Conservation (phyloP, 2,329 filamentous ascomycete species). For the Coniochaeta hoffmannii region DNA sequence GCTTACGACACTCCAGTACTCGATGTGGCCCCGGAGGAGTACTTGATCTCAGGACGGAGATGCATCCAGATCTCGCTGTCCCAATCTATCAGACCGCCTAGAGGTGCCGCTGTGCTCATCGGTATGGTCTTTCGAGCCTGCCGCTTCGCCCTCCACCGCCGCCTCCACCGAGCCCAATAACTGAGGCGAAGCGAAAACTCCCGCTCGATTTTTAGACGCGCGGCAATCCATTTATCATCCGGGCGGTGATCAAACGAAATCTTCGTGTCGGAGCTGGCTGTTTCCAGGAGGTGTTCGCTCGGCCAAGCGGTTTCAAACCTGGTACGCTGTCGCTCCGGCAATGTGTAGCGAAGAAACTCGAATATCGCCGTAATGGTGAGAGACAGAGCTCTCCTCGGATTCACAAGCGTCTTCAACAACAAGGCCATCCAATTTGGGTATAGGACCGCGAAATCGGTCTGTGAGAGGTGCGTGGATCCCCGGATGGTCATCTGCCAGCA, state of each 20-base stretch:
- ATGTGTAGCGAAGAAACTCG: slow-evolving; percentile 51
- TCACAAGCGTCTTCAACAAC: slow-evolving; percentile 55
- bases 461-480: slow-evolving; percentile 58
- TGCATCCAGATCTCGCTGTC: slow-evolving; percentile 25
- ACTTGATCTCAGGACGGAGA: slow-evolving; percentile 15
- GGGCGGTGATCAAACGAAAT: slow-evolving; percentile 47
- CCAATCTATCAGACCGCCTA: slow-evolving; percentile 24
- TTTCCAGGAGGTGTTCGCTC: slow-evolving; percentile 43
- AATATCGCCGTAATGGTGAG: slow-evolving; percentile 56
- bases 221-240: slow-evolving; percentile 49
- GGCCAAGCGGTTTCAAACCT: slow-evolving; percentile 41
- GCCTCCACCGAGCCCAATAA: slow-evolving; percentile 32
- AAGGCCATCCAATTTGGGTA: slow-evolving; percentile 52
- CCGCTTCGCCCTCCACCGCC: slow-evolving; percentile 6
- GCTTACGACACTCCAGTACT: not conserved
- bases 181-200: slow-evolving; percentile 45
- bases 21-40: not conserved
- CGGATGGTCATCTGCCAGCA: slow-evolving; percentile 45
- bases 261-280: slow-evolving; percentile 27
- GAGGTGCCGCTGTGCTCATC: slow-evolving; percentile 27
- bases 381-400: slow-evolving; percentile 54
- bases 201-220: slow-evolving; percentile 48
- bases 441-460: slow-evolving; percentile 59
- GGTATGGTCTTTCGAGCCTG: slow-evolving; percentile 21
- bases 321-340: slow-evolving; percentile 35